Evolutionary conservation across 805 yeast genomes (phyloP).

Genomic region (Naumovozyma dairenensis): DNA sequence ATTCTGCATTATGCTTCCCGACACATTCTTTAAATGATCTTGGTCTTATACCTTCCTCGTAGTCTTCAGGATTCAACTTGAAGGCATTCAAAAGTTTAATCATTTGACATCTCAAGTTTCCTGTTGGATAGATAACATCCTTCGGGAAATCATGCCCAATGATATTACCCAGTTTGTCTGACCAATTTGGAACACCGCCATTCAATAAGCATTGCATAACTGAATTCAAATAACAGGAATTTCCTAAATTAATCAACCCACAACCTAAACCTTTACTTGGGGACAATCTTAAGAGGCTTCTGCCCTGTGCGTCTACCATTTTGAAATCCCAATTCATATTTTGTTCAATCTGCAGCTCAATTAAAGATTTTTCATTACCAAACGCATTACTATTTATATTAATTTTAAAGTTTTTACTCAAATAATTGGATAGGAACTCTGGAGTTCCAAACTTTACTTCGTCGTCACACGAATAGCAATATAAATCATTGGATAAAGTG

Average conservation of each 20-base stretch:
- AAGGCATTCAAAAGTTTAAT: constrained; percentile 75
- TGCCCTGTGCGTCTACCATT: constrained; percentile 64
- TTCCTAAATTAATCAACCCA: constrained; percentile 85
- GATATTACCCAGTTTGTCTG: constrained; percentile 26
- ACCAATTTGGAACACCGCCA: constrained; percentile 26
- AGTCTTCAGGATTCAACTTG: constrained; percentile 35
- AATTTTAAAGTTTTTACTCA: constrained; percentile 53
- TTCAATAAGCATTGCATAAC: constrained; percentile 62
- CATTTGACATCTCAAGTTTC: constrained; percentile 64
- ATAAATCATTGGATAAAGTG: constrained; percentile 63
- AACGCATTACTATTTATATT: constrained; percentile 37
- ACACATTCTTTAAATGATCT: constrained; percentile 63
- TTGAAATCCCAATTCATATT: constrained; percentile 89
- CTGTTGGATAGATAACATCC: constrained; percentile 43
- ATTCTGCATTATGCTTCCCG: constrained; percentile 74
- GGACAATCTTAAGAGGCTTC: constrained; percentile 43
- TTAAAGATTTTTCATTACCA: constrained; percentile 69
- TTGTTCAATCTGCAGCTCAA: constrained; percentile 88
- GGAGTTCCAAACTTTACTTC: constrained; percentile 57
- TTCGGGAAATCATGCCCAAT: constrained; percentile 30
- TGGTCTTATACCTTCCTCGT: constrained; percentile 73
- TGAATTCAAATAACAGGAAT: constrained; percentile 83
- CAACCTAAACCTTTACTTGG: constrained; percentile 43
- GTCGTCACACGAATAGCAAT: constrained; percentile 82
- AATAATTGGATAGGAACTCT: constrained; percentile 21